Evolutionary conservation across 257 asterid species (phyloP).

Genomic region (Primulina tabacum): DNA sequence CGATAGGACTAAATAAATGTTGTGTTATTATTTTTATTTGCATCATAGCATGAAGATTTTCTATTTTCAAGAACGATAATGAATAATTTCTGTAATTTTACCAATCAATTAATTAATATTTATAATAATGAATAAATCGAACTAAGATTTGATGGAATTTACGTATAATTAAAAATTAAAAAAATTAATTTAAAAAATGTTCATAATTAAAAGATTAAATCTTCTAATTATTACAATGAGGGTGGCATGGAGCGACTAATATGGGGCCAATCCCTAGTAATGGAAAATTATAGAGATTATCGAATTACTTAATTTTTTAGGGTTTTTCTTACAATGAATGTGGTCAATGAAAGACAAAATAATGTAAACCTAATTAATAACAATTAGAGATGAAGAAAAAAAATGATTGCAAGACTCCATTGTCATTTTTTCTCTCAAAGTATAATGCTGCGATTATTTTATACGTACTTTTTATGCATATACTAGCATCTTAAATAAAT

Average conservation of each 20-base stretch:
- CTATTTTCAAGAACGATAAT: too few relatives aligned
- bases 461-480: too few relatives aligned
- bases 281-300: background rate
- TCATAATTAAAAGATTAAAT: too few relatives aligned
- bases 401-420: constrained; percentile 13
- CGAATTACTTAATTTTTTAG: background rate
- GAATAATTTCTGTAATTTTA: too few relatives aligned
- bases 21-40: too few relatives aligned
- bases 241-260: background rate
- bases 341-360: constrained; percentile 23
- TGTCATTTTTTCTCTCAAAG: background rate
- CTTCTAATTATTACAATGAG: background rate
- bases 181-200: too few relatives aligned
- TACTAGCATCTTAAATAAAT: too few relatives aligned
- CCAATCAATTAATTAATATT: too few relatives aligned
- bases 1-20: background rate
- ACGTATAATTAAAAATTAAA: too few relatives aligned
- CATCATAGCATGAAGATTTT: background rate
- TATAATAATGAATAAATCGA: too few relatives aligned
- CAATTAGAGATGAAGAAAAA: background rate
- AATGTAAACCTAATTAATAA: constrained; percentile 16
- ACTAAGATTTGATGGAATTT: background rate
- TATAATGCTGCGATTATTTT: background rate
- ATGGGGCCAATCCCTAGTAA: background rate
- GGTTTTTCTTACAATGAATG: constrained; percentile 18